phyloP scores from a whole-genome alignment of 2,329 filamentous ascomycete species.

The Fusarium globosum region DNA sequence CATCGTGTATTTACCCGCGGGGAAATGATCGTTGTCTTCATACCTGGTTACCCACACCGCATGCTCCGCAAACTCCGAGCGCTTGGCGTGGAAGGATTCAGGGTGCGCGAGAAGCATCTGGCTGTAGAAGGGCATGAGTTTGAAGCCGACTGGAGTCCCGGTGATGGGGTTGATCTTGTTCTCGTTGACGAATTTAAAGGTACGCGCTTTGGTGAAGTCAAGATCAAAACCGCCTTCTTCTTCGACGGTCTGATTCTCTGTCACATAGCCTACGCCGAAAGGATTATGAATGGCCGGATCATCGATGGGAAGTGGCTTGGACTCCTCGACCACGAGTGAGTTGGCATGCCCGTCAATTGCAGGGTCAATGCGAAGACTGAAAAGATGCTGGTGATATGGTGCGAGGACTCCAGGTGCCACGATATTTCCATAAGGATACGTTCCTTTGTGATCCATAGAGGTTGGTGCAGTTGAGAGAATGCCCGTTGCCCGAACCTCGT shows the following conservation, averaged over 20 bases:
- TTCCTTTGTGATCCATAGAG: slow-evolving; percentile 62
- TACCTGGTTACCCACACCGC: slow-evolving; percentile 60
- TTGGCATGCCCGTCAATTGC: slow-evolving; percentile 70
- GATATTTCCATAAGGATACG: slow-evolving; percentile 66
- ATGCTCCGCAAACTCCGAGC: slow-evolving; percentile 57
- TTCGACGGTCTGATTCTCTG: slow-evolving; percentile 56
- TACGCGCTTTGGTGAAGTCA: slow-evolving; percentile 59
- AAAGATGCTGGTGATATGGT: slow-evolving; percentile 76
- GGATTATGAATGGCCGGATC: slow-evolving; percentile 60
- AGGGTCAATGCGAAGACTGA: slow-evolving; percentile 73
- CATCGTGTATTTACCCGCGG: slow-evolving; percentile 57
- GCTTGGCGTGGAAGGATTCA: slow-evolving; percentile 52
- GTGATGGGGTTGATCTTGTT: slow-evolving; percentile 55
- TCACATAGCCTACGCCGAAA: slow-evolving; percentile 59
- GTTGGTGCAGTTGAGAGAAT: slow-evolving; percentile 60
- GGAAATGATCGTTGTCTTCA: slow-evolving; percentile 56
- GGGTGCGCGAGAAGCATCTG: slow-evolving; percentile 56
- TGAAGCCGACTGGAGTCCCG: slow-evolving; percentile 58
- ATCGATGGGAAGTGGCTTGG: slow-evolving; percentile 55
- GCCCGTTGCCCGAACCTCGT: slow-evolving; percentile 53
- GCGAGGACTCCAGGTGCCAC: slow-evolving; percentile 71
- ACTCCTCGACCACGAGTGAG: slow-evolving; percentile 58
- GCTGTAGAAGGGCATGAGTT: slow-evolving; percentile 59
- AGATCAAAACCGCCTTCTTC: slow-evolving; percentile 61
- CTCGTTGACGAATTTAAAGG: slow-evolving; percentile 62